Evolutionary conservation across 1,139 yeast species (phyloP).

Genomic region (Taphrina flavorubra): DNA sequence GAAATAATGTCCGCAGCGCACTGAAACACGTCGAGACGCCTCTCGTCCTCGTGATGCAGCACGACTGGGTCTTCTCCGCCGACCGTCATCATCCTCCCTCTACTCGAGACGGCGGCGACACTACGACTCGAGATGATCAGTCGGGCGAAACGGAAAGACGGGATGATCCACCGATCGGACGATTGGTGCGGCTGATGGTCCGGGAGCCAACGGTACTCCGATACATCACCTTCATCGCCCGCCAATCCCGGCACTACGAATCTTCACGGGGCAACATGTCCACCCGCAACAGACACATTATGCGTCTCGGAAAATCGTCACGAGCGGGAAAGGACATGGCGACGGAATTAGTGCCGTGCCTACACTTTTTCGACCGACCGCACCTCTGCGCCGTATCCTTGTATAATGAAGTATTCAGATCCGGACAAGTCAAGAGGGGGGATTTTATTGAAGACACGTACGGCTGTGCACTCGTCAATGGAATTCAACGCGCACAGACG

Average conservation of each 20-base stretch:
- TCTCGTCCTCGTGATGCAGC: slow-evolving; percentile 29
- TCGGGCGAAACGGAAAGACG: too few species aligned
- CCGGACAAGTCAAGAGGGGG: slow-evolving; percentile 7
- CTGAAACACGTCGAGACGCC: slow-evolving; percentile 16
- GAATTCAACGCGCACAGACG: neutral
- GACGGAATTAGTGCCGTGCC: slow-evolving; percentile 7
- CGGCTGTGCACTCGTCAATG: slow-evolving; percentile 14
- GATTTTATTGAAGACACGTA: slow-evolving; percentile 34
- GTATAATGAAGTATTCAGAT: slow-evolving; percentile 8
- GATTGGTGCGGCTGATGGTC: neutral
- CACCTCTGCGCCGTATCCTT: slow-evolving; percentile 20
- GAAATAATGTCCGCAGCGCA: slow-evolving; percentile 16
- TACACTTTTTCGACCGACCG: slow-evolving; percentile 34
- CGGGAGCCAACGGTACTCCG: neutral
- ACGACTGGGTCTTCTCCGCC: slow-evolving; percentile 33
- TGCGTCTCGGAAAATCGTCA: neutral
- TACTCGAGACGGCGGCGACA: too few species aligned
- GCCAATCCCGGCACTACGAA: slow-evolving; percentile 15
- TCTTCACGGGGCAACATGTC: neutral
- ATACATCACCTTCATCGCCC: slow-evolving; percentile 25
- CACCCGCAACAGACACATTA: neutral
- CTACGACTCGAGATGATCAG: too few species aligned
- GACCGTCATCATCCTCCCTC: neutral
- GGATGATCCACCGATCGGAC: neutral
- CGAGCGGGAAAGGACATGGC: neutral